phyloP scores from a whole-genome alignment of 1,284 basidiomycete species.

The Apiotrichum domesticum region DNA sequence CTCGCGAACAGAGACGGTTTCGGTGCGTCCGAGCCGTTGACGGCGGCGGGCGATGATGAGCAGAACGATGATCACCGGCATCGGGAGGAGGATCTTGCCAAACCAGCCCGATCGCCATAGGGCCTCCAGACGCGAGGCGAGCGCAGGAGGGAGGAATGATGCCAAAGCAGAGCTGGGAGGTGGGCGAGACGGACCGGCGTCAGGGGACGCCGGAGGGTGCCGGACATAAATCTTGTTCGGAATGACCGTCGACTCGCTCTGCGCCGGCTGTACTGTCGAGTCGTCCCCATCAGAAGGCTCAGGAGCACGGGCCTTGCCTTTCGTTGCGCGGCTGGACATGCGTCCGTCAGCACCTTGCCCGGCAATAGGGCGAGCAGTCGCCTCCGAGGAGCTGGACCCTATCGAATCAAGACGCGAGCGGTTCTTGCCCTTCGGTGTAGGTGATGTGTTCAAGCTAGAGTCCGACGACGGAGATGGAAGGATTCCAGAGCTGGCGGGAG shows the following conservation, averaged over 20 bases:
- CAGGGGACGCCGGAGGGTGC: not conserved
- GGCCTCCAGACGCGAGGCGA: conserved; percentile 7
- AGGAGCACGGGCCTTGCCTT: conserved; percentile 7
- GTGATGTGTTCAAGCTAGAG: not conserved
- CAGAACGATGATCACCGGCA: conserved; percentile 7
- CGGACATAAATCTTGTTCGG: conserved; percentile 10
- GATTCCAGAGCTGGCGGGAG: conserved; percentile 23
- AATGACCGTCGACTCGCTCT: conserved; percentile 6
- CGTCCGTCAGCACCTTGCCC: not conserved
- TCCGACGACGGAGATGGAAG: conserved; percentile 9
- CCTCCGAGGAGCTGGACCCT: conserved; percentile 9
- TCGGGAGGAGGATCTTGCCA: conserved; percentile 2
- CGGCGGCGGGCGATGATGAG: conserved; percentile 12
- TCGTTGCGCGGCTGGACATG: not conserved
- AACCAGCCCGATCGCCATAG: conserved; percentile 13
- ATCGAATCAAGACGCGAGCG: conserved; percentile 5
- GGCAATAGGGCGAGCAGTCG: conserved; percentile 11
- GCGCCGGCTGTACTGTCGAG: conserved; percentile 8
- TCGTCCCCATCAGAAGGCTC: conserved; percentile 5
- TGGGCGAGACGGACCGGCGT: conserved; percentile 1
- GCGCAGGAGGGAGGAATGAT: conserved; percentile 6
- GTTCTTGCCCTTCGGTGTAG: conserved; percentile 1
- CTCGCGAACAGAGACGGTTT: conserved; percentile 9
- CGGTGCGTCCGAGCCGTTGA: not conserved
- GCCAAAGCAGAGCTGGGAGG: not conserved